Base-by-base conservation (phyloP, 495 filamentous ascomycete species). In the Neurospora sp. region DNA sequence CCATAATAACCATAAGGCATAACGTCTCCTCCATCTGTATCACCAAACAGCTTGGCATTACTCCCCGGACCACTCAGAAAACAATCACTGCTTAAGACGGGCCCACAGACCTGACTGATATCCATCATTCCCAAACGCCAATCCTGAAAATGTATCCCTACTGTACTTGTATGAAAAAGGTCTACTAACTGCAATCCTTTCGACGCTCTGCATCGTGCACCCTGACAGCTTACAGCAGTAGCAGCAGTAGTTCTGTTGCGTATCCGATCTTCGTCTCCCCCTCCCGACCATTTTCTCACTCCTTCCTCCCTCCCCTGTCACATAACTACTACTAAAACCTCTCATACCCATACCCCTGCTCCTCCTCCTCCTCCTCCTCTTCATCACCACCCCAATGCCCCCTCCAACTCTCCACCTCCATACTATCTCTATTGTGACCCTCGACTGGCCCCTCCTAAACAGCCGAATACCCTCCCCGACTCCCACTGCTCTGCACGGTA, bases 391-490 rank as follows among this genome's bases (percentile, higher is more conserved):
- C 5, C 44, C 37, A 35, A 5, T 39, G 1, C 54, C 54, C 54
- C 1, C 2, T 12, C 46, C 46, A 54, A 54, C 20, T 12, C 5
- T 12, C 46, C 20, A 23, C 46, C 8, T 75, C 72, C 69, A 31
- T 31, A 31, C 31, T 31, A 31, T 31, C 31, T 31, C 31, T 31
- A 31, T 31, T 31, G 31, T 31, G 31, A 31, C 31, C 31, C 31
- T 31, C 46, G 48, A 27, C 27, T 14, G 54, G 7, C 11, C 46
- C 44, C 18, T 12, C 46, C 75, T 85, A 99, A 72, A 99, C 95
- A 40, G 95, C 96, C 79, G 93, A 96, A 82, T 99, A 99, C 1
- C 95, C 96, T 11, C 94, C 94, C 77, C 96, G 87, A 31, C 90
- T 92, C 41, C 89, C 88, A 44, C 89, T 85, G 3, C 93, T 93